Evolutionary conservation across 1,139 yeast species (phyloP), one percentile per base, ranked within the genome.

Genomic region (Geotrichum phurueaensis): DNA sequence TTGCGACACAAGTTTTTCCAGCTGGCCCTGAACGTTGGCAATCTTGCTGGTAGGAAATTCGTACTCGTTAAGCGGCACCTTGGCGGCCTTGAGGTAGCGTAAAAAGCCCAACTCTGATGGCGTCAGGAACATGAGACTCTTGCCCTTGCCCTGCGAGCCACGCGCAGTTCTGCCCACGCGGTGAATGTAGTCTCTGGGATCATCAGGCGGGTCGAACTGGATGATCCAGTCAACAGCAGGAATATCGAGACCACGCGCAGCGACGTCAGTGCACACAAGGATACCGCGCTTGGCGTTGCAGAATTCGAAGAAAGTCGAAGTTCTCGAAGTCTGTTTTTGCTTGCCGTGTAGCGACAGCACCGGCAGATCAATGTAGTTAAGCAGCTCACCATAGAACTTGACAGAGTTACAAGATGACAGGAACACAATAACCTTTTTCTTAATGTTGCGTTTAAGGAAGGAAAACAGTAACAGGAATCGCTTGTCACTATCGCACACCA

Each of bases 131-230:
- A 94, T 92, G 65, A 94, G 79, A 18, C 96, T 89, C 75, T 87
- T 89, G 67, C 99, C 99, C 72, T 87, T 87, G 62, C 97, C 98
- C 57, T 82, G 73, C 23, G 96, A 81, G 63, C 98, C 99, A 78
- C 99, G 85, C 20, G 99, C 99, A 31, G 99, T 94, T 80, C 99
- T 86, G 65, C 99, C 99, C 47, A 94, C 98, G 75, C 98, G 85
- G 76, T 94, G 99, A 69, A 94, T 92, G 72, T 94, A 94, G 76
- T 92, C 97, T 76, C 97, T 85, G 74, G 98, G 98, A 77, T 94
- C 98, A 85, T 94, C 98, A 73, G 98, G 98, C 57, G 98, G 98
- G 74, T 94, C 97, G 69, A 89, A 91, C 78, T 94, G 98, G 65
- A 94, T 86, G 69, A 94, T 94, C 96, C 98, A 94, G 76, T 92